Conservation (phyloP, 1,284 basidiomycete genomes). For the Puccinia polysora region DNA sequence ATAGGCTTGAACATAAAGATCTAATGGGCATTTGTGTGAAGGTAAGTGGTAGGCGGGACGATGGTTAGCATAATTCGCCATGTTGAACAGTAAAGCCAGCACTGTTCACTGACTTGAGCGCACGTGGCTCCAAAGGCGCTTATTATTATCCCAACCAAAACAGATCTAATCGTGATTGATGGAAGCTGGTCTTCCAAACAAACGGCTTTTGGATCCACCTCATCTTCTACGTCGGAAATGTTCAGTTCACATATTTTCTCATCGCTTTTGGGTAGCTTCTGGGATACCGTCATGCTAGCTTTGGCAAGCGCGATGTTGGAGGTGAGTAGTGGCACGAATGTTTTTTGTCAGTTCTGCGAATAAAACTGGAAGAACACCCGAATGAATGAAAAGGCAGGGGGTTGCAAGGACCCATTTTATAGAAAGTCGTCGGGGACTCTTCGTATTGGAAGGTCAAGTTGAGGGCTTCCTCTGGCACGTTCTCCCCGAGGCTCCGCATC, state of each 20-base stretch:
- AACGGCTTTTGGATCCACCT: neutral
- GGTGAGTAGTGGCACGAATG: too few species aligned
- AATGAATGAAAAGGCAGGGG: too few species aligned
- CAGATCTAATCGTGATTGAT: slow-evolving; percentile 32
- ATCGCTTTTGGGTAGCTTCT: too few species aligned
- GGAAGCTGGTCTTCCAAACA: neutral
- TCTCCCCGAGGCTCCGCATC: too few species aligned
- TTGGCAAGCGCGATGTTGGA: too few species aligned
- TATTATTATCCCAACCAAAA: slow-evolving; percentile 14
- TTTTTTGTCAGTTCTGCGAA: too few species aligned
- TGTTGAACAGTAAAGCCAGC: neutral
- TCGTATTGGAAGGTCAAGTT: too few species aligned
- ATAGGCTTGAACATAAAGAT: slow-evolving; percentile 42
- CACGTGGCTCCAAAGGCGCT: slow-evolving; percentile 33
- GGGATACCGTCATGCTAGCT: too few species aligned
- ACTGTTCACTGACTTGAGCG: slow-evolving; percentile 22
- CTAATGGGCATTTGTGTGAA: slow-evolving; percentile 22
- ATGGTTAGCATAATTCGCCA: neutral
- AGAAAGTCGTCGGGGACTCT: too few species aligned
- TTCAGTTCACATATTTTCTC: neutral
- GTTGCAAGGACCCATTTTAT: too few species aligned
- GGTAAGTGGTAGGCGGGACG: neutral
- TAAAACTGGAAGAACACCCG: too few species aligned
- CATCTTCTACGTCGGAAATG: neutral
- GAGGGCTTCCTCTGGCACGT: too few species aligned